Conservation (phyloP, 2,329 filamentous ascomycete genomes). For the Aureobasidium sp. region DNA sequence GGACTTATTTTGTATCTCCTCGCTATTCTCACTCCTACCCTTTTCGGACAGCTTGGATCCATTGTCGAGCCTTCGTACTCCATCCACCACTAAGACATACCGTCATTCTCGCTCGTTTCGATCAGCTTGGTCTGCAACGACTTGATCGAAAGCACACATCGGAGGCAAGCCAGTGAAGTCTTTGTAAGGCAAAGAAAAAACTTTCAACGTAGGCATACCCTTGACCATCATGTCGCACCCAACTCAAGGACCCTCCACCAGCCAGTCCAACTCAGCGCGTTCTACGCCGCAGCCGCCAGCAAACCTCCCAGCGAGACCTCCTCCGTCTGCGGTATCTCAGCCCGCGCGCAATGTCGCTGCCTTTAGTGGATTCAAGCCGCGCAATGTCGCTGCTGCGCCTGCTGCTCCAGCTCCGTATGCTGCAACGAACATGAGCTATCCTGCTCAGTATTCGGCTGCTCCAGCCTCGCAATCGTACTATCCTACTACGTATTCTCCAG, state of each 20-base stretch:
- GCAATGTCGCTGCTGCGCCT: conserved; percentile 43
- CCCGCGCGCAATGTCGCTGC: conserved; percentile 27
- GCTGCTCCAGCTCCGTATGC: conserved; percentile 7
- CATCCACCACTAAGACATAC: neutral
- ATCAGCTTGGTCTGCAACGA: neutral
- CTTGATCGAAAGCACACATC: neutral
- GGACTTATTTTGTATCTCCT: neutral
- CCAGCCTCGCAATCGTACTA: conserved; percentile 11
- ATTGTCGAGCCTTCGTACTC: neutral
- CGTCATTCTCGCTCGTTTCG: neutral
- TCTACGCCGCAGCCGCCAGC: conserved; percentile 16
- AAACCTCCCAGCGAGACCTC: conserved; percentile 20
- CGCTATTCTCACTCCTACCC: neutral
- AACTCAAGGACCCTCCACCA: conserved; percentile 62
- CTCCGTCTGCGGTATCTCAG: conserved; percentile 25
- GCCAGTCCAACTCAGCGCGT: conserved; percentile 19
- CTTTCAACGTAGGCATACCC: conserved; percentile 13
- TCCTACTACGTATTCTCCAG: conserved; percentile 8
- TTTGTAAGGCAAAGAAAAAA: neutral
- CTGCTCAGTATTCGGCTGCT: conserved; percentile 14
- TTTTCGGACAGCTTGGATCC: neutral
- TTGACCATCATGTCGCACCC: conserved; percentile 70
- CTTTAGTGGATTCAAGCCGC: conserved; percentile 54
- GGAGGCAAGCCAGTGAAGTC: neutral
- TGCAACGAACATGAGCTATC: conserved; percentile 15